Conservation (phyloP, 2,329 filamentous ascomycete species). For the Fusarium acutatum region DNA sequence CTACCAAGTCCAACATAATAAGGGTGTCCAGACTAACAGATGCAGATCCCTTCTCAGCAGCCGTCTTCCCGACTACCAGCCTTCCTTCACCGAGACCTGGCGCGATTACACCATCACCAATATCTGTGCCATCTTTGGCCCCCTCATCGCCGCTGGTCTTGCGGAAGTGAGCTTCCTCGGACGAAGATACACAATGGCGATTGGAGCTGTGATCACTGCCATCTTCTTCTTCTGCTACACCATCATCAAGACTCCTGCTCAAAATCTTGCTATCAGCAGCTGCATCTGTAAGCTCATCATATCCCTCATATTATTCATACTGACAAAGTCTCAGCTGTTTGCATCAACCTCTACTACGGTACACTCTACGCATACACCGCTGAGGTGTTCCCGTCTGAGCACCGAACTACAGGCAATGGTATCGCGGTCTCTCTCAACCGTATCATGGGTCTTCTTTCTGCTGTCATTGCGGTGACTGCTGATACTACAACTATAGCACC, state of each 20-base stretch:
- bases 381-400: slow-evolving; percentile 71
- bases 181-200: background rate
- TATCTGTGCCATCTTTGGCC: background rate
- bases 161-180: background rate
- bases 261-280: background rate
- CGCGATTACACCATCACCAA: background rate
- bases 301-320: rapidly evolving
- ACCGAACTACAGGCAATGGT: slow-evolving; percentile 63
- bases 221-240: background rate
- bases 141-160: background rate
- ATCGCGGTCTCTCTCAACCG: slow-evolving; percentile 51
- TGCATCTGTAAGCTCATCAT: background rate
- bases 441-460: slow-evolving; percentile 20
- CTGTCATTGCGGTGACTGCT: slow-evolving; percentile 53
- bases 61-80: background rate
- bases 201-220: background rate
- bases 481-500: slow-evolving; percentile 69
- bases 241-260: background rate
- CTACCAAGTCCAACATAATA: rapidly evolving
- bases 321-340: slow-evolving; percentile 56
- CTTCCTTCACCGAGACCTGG: background rate
- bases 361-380: slow-evolving; percentile 72
- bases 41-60: background rate
- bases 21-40: rapidly evolving
- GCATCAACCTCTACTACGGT: slow-evolving; percentile 76